Percentiles rank a stretch among this genome's conserved stretches.
phyloP scores from a whole-genome alignment of 2,329 filamentous ascomycete species.

The Stagonosporopsis chrysanthemi region DNA sequence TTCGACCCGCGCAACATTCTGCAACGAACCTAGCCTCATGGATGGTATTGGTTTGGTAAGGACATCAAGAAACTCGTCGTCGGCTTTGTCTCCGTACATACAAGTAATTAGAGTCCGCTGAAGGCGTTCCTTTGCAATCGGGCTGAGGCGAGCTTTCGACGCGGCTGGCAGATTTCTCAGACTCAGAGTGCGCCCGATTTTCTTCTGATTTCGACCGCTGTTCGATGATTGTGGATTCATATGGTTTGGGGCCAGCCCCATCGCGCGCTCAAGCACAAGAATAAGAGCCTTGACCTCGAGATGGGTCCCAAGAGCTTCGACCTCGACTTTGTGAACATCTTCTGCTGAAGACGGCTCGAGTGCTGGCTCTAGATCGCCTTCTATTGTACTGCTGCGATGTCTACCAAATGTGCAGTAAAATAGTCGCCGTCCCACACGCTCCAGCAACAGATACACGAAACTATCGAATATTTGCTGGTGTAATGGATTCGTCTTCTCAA shows the following conservation, averaged over 20 bases:
- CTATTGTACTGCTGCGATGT: conserved; percentile 34
- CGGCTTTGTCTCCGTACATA: conserved; percentile 50
- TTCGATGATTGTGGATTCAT: conserved; percentile 35
- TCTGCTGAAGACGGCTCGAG: conserved; percentile 11
- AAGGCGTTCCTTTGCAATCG: conserved; percentile 52
- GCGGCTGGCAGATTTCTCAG: conserved; percentile 31
- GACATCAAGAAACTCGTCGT: conserved; percentile 53
- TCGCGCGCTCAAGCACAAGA: conserved; percentile 50
- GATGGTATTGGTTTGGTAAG: conserved; percentile 49
- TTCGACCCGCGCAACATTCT: conserved; percentile 46
- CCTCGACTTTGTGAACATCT: conserved; percentile 24
- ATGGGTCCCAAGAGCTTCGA: conserved; percentile 32
- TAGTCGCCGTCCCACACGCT: conserved; percentile 49
- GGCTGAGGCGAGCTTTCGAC: conserved; percentile 44
- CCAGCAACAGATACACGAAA: conserved; percentile 51
- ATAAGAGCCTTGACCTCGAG: conserved; percentile 54
- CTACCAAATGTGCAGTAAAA: conserved; percentile 51
- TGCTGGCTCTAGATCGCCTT: conserved; percentile 36
- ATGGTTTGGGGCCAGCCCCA: conserved; percentile 49
- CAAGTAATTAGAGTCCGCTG: conserved; percentile 55
- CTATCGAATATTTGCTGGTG: conserved; percentile 56
- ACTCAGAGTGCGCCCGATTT: conserved; percentile 35
- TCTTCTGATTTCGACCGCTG: conserved; percentile 5
- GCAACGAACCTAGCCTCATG: conserved; percentile 29
- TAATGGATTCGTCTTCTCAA: conserved; percentile 44